Base-by-base conservation (phyloP, 2,329 filamentous ascomycete genomes). In the Penicillium italicum region DNA sequence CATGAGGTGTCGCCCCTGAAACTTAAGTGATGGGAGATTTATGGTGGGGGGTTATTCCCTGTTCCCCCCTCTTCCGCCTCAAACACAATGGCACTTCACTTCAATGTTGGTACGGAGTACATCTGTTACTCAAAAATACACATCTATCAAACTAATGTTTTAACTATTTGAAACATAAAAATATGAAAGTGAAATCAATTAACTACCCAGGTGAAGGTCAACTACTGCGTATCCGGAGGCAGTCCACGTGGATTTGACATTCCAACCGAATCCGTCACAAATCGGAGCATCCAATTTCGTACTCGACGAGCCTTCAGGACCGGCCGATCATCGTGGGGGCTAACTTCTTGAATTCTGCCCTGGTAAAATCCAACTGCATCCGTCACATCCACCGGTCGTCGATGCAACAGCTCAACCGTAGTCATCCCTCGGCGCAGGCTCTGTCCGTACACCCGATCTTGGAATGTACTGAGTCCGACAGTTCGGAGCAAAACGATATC, bases 401-500 rank as follows among this genome's bases (percentile, higher is more conserved):
- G 80, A 64, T 84, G 84, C 18, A 95, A 73, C 41, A 95, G 74
- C 59, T 86, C 80, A 26, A 93, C 76, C 58, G 81, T 84, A 4
- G 90, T 92, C 64, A 89, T 81, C 8, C 85, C 84, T 60, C 82
- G 83, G 28, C 88, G 83, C 59, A 97, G 75, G 66, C 88, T 94
- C 70, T 95, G 89, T 0, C 93, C 92, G 65, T 94, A 91, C 0
- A 97, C 92, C 64, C 83, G 86, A 44, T 85, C 83, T 49, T 82
- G 82, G 70, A 93, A 97, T 4, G 85, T 84, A 50, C 85, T 84
- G 49, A 97, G 77, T 0, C 88, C 91, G 7, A 96, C 85, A 64
- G 93, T 91, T 54, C 86, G 85, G 56, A 96, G 69, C 14, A 96
- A 79, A 5, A 97, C 78, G 1, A 96, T 83, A 67, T 97, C 91